A percentile compares a stretch with the other conserved stretches of the same genome.
These are phyloP conservation scores for Sporodiniella umbellata DNA, from an alignment of 371 early-diverging fungal species.

Conservation along the genomic window DNA sequence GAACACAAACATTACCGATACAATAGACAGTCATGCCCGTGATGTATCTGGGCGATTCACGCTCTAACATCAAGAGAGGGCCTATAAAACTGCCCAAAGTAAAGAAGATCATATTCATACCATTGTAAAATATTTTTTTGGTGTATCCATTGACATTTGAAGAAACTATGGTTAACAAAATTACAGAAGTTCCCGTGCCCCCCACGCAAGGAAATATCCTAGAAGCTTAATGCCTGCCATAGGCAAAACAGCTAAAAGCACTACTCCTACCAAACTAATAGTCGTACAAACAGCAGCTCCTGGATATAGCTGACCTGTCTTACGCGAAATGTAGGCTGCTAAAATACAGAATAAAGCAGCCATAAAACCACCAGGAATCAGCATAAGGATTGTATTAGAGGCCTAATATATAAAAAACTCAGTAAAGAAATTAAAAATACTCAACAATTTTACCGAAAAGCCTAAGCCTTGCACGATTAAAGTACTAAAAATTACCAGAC, in stretches of 20 bases:
- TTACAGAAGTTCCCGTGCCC: slow-evolving; percentile 17
- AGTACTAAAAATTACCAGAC: slow-evolving; percentile 30
- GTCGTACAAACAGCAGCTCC: slow-evolving; percentile 15
- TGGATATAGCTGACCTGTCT: slow-evolving; percentile 13
- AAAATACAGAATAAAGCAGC: slow-evolving; percentile 13
- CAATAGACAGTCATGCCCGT: slow-evolving; percentile 30
- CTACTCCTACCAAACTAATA: slow-evolving; percentile 21
- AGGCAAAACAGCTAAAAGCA: slow-evolving; percentile 25
- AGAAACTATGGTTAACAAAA: slow-evolving; percentile 25
- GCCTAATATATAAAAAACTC: slow-evolving; percentile 9
- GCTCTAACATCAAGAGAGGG: slow-evolving; percentile 26
- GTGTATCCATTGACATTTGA: slow-evolving; percentile 38
- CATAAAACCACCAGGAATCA: slow-evolving; percentile 22
- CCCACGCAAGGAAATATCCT: slow-evolving; percentile 30
- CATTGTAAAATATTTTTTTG: slow-evolving; percentile 38
- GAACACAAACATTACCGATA: slow-evolving; percentile 22
- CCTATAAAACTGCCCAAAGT: slow-evolving; percentile 35
- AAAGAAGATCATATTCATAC: slow-evolving; percentile 18
- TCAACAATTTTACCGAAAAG: slow-evolving; percentile 22
- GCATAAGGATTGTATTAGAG: slow-evolving; percentile 29
- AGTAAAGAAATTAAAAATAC: not conserved
- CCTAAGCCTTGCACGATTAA: slow-evolving; percentile 25
- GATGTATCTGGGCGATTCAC: slow-evolving; percentile 22
- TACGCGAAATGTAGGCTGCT: slow-evolving; percentile 15
- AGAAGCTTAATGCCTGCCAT: slow-evolving; percentile 20